A percentile compares a stretch with the other conserved stretches of the same genome.
These are phyloP conservation scores for Clavariopsis aquatica DNA, from an alignment of 495 filamentous ascomycete genomes.

Conservation along the genomic window DNA sequence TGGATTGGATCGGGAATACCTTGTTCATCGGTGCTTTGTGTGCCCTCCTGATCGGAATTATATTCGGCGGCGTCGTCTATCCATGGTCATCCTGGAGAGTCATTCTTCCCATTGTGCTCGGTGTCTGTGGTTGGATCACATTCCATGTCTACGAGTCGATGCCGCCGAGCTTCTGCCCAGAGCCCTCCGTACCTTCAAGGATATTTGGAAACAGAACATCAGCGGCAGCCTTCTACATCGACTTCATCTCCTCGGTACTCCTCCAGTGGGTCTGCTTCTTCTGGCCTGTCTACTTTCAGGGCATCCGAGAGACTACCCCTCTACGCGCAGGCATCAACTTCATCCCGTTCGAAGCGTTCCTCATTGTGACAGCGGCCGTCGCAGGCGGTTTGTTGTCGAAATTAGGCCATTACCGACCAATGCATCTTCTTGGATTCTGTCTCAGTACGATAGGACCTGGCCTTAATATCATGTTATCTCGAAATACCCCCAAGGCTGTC, in stretches of 20 bases:
- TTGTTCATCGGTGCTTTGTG: slow-evolving; percentile 9
- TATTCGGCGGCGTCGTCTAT: slow-evolving; percentile 10
- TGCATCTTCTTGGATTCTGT: slow-evolving; percentile 15
- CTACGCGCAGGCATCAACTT: slow-evolving; percentile 17
- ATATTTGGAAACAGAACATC: slow-evolving; percentile 22
- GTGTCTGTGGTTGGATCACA: not conserved
- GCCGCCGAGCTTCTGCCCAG: slow-evolving; percentile 3
- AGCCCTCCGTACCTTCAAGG: slow-evolving; percentile 13
- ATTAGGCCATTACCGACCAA: slow-evolving; percentile 7
- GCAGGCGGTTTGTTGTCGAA: slow-evolving; percentile 8
- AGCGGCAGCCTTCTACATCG: slow-evolving; percentile 10
- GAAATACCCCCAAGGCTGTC: not conserved
- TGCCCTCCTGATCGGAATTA: slow-evolving; percentile 14
- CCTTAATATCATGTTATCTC: not conserved
- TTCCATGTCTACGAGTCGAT: slow-evolving; percentile 15
- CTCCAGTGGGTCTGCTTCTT: slow-evolving; percentile 30
- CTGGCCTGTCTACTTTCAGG: slow-evolving; percentile 31
- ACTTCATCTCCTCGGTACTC: slow-evolving; percentile 13
- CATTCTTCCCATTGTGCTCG: slow-evolving; percentile 20
- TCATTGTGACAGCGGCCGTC: slow-evolving; percentile 12
- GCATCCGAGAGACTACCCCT: slow-evolving; percentile 5
- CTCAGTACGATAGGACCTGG: slow-evolving; percentile 16
- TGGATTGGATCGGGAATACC: slow-evolving; percentile 26
- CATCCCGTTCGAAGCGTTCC: slow-evolving; percentile 12
- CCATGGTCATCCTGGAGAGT: slow-evolving; percentile 23